A percentile compares a stretch with the other conserved stretches of the same genome.
phyloP scores from a whole-genome alignment of 2,329 filamentous ascomycete genomes.

The Verticillium zaregamsianum region DNA sequence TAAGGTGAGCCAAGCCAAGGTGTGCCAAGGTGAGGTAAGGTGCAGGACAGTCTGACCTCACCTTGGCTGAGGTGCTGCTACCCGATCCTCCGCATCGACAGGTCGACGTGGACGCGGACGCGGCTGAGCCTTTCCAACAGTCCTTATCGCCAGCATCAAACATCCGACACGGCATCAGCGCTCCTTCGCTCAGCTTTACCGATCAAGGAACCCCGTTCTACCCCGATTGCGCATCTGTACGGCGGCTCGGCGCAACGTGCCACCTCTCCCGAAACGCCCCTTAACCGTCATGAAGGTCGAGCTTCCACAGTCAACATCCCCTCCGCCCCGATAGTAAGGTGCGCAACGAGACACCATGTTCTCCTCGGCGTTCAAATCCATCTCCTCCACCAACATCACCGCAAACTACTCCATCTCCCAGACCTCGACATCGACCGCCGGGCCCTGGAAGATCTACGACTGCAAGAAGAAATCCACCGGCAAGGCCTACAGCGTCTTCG shows the following conservation, averaged over 20 bases:
- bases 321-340: conserved; percentile 6
- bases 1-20: background rate
- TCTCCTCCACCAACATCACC: conserved; percentile 83
- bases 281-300: conserved; percentile 15
- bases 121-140: conserved; percentile 5
- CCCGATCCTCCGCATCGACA: background rate
- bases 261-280: background rate
- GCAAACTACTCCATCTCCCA: conserved; percentile 83
- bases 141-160: background rate
- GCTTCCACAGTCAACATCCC: conserved; percentile 5
- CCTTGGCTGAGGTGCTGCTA: conserved; percentile 1
- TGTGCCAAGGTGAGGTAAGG: background rate
- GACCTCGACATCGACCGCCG: conserved; percentile 72
- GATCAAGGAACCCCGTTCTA: background rate
- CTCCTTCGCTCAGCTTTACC: background rate
- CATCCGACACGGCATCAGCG: background rate
- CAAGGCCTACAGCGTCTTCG: conserved; percentile 84
- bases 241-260: conserved; percentile 9
- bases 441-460: conserved; percentile 97
- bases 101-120: conserved; percentile 10
- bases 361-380: conserved; percentile 88
- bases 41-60: background rate
- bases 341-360: conserved; percentile 61
- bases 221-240: background rate
- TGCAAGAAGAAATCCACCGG: conserved; percentile 94